Percentiles rank a stretch among this genome's conserved stretches.
These are phyloP conservation scores for Debaryomycetaceae sp. DNA, from an alignment of 1,139 yeast species.

Conservation along the genomic window DNA sequence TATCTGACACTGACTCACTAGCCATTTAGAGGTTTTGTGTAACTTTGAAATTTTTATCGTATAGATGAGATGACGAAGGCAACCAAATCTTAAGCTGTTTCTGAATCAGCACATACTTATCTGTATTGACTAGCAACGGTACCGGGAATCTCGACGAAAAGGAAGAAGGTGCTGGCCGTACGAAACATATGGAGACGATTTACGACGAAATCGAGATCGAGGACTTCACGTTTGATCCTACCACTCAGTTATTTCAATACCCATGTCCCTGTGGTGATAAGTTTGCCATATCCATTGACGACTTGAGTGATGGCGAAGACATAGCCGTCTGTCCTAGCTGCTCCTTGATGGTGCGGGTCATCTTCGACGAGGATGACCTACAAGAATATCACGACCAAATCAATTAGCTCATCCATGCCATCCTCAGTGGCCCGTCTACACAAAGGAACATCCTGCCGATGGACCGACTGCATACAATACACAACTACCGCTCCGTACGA, in stretches of 20 bases:
- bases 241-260: conserved; percentile 76
- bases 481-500: too few species aligned
- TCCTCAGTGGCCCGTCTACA: too few species aligned
- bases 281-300: conserved; percentile 83
- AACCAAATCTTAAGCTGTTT: background rate
- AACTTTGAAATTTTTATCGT: background rate
- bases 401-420: background rate
- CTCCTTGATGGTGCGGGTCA: conserved; percentile 87
- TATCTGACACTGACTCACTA: too few species aligned
- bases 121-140: too few species aligned
- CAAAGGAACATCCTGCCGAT: too few species aligned
- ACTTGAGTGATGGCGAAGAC: conserved; percentile 85
- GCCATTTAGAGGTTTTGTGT: background rate
- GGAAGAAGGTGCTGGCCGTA: too few species aligned
- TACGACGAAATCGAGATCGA: conserved; percentile 97
- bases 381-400: conserved; percentile 29
- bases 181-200: conserved; percentile 14
- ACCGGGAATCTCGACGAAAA: too few species aligned
- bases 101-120: too few species aligned
- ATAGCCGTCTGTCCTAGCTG: conserved; percentile 97
- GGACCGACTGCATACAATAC: too few species aligned
- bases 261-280: conserved; percentile 99
- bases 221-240: conserved; percentile 87
- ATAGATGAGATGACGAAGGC: background rate
- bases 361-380: conserved; percentile 62